phyloP scores from a whole-genome alignment of 1,284 basidiomycete species.

The Ustilago tritici region DNA sequence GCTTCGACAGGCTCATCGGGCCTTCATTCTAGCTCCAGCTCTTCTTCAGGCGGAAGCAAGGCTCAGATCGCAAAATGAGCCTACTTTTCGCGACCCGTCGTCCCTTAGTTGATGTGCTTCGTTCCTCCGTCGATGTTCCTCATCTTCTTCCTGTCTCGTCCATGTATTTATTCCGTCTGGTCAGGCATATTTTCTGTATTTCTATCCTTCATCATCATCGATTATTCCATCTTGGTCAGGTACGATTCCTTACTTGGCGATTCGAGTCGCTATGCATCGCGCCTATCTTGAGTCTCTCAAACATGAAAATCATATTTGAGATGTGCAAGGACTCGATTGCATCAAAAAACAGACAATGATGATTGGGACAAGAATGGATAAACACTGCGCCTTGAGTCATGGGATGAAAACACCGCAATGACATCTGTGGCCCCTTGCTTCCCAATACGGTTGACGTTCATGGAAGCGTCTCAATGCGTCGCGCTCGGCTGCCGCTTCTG shows the following conservation, averaged over 20 bases:
- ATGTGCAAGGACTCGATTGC: background rate
- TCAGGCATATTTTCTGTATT: slow-evolving; percentile 1
- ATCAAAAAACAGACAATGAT: background rate
- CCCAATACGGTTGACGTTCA: background rate
- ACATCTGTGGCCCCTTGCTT: background rate
- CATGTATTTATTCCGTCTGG: slow-evolving; percentile 20
- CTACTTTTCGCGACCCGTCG: background rate
- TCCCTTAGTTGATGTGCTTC: background rate
- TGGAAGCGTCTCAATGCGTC: background rate
- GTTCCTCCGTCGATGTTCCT: background rate
- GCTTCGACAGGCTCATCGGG: slow-evolving; percentile 32
- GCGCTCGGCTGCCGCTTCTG: background rate
- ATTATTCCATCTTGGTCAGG: background rate
- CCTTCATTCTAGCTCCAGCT: slow-evolving; percentile 29
- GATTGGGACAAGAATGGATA: background rate
- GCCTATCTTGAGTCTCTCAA: background rate
- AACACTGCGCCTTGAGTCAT: background rate
- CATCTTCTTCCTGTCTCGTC: background rate
- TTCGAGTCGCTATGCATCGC: background rate
- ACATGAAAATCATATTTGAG: background rate
- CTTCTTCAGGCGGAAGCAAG: slow-evolving; percentile 17
- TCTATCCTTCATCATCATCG: slow-evolving; percentile 1
- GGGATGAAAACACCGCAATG: background rate
- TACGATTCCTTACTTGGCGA: background rate
- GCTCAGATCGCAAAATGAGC: slow-evolving; percentile 26